Evolutionary conservation across 306 rosid genomes (phyloP), one percentile per base, ranked within the genome.

Genomic region (Glycine latifolia): DNA sequence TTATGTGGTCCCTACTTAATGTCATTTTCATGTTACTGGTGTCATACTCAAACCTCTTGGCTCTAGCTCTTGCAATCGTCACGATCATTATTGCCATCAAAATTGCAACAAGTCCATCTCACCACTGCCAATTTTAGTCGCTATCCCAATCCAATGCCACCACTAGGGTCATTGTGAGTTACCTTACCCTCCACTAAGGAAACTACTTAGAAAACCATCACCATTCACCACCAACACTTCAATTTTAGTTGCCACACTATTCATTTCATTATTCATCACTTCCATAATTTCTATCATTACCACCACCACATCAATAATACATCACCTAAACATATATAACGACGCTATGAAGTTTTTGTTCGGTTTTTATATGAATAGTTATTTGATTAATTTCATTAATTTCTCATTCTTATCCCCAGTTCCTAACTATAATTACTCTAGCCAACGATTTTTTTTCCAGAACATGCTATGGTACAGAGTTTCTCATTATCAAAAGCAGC

Each of bases 201-300:
- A 3, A 15, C 31, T 26, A 26, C 31, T 26, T 26, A 1, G 31
- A 26, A 26, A 26, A 26, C 31, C 31, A 26, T 26, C 31, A 26
- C 31, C 31, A 26, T 26, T 26, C 31, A 26, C 31, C 31, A 26
- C 31, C 31, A 26, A 26, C 31, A 26, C 35, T 39, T 39, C 44
- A 39, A 48, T 76, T 60, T 12, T 47, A 11, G 10, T 46, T 61
- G 47, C 15, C 46, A 59, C 69, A 59, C 33, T 41, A 71, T 12
- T 53, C 0, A 1, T 75, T 3, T 63, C 31, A 26, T 26, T 15
- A 60, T 46, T 13, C 12, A 60, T 39, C 54, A 39, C 16, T 39
- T 16, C 15, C 53, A 74, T 56, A 50, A 74, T 56, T 74, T 74
- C 67, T 74, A 41, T 39, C 54, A 39, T 74, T 16, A 2, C 31